Conservation (phyloP, 1,284 basidiomycete species). For the Agaricales sp. region DNA sequence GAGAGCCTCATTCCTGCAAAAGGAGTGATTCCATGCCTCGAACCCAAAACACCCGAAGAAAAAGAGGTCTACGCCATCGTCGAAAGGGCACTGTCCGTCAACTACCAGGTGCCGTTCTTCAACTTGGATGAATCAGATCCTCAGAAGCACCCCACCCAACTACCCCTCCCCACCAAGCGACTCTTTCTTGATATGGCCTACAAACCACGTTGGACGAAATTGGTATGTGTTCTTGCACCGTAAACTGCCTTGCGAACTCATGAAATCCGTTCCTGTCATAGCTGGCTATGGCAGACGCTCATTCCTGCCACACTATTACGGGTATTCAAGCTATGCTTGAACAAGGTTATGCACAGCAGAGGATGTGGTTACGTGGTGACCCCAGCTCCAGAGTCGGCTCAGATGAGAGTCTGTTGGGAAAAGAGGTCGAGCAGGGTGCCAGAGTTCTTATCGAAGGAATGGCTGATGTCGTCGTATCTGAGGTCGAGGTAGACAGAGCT, state of each 20-base stretch:
- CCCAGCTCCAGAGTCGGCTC: constrained; percentile 13
- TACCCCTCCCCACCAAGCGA: constrained; percentile 17
- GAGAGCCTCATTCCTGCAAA: too few relatives aligned
- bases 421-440: constrained; percentile 11
- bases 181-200: constrained; percentile 25
- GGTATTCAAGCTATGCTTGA: constrained; percentile 16
- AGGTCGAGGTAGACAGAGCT: constrained; percentile 19
- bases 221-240: neutral
- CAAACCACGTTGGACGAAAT: constrained; percentile 12
- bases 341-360: constrained; percentile 17
- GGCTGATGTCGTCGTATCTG: neutral
- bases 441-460: constrained; percentile 6
- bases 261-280: constrained; percentile 11
- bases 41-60: constrained; percentile 10
- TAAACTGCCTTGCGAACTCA: neutral
- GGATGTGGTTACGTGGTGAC: constrained; percentile 16
- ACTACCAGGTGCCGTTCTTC: neutral
- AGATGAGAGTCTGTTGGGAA: constrained; percentile 12
- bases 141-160: constrained; percentile 1
- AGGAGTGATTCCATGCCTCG: constrained; percentile 11
- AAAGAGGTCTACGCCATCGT: constrained; percentile 11
- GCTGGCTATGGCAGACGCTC: constrained; percentile 13
- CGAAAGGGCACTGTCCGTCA: neutral
- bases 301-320: neutral
- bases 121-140: neutral